Base-by-base conservation (phyloP, 345 rosid genomes). In the Salix dunnii region DNA sequence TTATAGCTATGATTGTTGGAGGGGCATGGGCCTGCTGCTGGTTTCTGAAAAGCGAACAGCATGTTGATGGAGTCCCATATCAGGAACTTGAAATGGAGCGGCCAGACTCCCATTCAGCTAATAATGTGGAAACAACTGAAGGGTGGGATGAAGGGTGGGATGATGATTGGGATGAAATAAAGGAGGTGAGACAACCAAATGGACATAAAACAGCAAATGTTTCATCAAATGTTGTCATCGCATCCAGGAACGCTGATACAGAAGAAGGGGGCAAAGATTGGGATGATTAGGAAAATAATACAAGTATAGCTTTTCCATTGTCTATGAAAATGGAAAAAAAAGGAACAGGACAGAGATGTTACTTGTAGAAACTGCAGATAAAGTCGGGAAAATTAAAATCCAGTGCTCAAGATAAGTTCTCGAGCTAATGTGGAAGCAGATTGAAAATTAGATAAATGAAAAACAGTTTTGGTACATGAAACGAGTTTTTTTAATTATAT, bases 141-240 rank as follows among this genome's bases (percentile, higher is more conserved):
- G 79, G 71, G n/a, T 86, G 85, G 88, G 82, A 81, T 74, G 72
- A 75, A 49, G 74, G 18, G 67, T 85, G 88, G 88, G 81, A 58
- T 75, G 82, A 80, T 71, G 82, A 67, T 4, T 86, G 86, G 85
- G 88, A 74, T 51, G 86, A 83, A 30, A 73, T 36, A 46, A n/a
- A 78, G 64, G 83, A 78, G 73, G 85, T 46, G 43, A 58, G 81
- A 30, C 40, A 83, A 53, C 72, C 76, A 3, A 76, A 40, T 76
- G 72, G 62, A 40, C 64, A 64, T 28, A 33, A n/a, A 73, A 75
- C 23, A 51, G 81, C 71, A 74, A 82, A 67, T 78, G 72, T 40
- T 67, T 60, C 74, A 17, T 55, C 75, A 63, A 77, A 80, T 67
- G 83, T 71, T 67, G 81, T 71, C 27, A 61, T 40, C 5, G 4